Conservation (phyloP, 192 early-diverging fungal genomes). For the Backusella circina region DNA sequence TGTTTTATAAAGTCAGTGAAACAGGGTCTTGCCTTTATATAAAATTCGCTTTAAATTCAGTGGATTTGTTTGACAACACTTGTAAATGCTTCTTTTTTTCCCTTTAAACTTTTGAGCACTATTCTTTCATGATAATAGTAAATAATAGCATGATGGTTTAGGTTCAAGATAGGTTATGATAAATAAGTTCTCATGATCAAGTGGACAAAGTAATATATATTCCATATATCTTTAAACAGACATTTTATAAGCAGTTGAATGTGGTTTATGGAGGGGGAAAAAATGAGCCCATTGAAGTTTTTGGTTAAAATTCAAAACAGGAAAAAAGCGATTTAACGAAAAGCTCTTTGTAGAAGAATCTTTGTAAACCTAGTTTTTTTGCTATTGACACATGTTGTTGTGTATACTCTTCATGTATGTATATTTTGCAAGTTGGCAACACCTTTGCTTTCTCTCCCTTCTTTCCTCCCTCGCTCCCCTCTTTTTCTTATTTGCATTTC, state of each 20-base stretch:
- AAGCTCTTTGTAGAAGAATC: background rate
- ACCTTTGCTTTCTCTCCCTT: background rate
- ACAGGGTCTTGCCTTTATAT: background rate
- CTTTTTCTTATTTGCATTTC: background rate
- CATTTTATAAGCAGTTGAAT: background rate
- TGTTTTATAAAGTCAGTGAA: background rate
- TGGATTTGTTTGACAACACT: background rate
- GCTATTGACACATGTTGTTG: background rate
- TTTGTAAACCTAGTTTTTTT: background rate
- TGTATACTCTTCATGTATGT: background rate
- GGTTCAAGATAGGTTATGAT: background rate
- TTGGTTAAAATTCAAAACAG: background rate
- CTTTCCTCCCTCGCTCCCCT: background rate
- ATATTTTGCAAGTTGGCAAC: background rate
- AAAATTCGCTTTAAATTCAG: background rate
- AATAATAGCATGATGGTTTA: background rate
- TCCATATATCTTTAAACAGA: background rate
- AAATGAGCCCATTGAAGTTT: background rate
- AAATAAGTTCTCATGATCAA: background rate
- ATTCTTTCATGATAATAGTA: background rate
- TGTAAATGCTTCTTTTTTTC: background rate
- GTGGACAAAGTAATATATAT: background rate
- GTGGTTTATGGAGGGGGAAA: background rate
- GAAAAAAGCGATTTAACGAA: constrained; percentile 1
- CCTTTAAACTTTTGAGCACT: background rate